These are phyloP conservation scores for Mycosarcoma mackinlayi DNA, from an alignment of 1,284 basidiomycete genomes.

Conservation along the genomic window DNA sequence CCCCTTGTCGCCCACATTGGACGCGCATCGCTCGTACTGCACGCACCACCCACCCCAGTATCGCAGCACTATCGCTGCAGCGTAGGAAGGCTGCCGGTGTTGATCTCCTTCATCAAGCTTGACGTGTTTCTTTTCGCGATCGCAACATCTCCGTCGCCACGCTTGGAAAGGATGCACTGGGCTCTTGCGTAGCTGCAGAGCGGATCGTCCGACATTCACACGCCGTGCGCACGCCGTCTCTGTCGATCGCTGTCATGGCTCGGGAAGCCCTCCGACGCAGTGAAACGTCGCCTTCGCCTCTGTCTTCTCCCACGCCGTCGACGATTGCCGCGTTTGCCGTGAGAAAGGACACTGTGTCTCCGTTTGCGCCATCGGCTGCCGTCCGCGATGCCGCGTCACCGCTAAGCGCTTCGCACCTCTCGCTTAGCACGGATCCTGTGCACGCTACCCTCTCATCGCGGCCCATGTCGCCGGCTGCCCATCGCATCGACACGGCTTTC, in stretches of 20 bases:
- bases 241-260: conserved; percentile 15
- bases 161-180: background rate
- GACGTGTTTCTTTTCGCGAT: no score
- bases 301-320: conserved; percentile 29
- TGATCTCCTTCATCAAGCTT: no score
- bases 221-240: no score
- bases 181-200: background rate
- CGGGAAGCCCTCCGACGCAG: conserved; percentile 23
- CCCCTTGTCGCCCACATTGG: no score
- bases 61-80: no score
- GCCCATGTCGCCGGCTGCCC: conserved; percentile 22
- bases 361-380: conserved; percentile 19
- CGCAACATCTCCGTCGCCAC: no score
- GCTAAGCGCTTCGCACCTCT: conserved; percentile 33
- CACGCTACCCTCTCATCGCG: conserved; percentile 35
- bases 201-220: no score
- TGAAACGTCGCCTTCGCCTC: conserved; percentile 31
- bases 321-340: conserved; percentile 24
- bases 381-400: conserved; percentile 34
- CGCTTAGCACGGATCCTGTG: conserved; percentile 29
- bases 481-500: conserved; percentile 13
- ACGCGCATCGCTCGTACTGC: no score
- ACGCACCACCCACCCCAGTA: no score
- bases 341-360: conserved; percentile 18
- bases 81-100: no score